A percentile compares a stretch with the other conserved stretches of the same genome.
phyloP scores from a whole-genome alignment of 2,329 filamentous ascomycete genomes.

The Penicillium expansum region DNA sequence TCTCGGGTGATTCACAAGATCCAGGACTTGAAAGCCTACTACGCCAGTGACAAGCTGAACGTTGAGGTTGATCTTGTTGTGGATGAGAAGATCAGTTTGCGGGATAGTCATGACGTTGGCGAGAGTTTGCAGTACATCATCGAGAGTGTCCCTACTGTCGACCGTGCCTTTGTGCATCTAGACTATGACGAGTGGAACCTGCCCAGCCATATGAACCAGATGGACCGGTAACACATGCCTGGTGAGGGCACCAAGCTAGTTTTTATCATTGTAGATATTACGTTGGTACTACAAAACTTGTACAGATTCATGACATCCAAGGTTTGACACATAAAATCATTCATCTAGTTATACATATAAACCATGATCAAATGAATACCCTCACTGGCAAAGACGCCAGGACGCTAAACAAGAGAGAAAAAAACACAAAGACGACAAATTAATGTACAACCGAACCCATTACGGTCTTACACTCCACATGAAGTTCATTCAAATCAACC shows the following conservation, averaged over 20 bases:
- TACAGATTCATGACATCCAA: neutral
- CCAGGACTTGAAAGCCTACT: conserved; percentile 60
- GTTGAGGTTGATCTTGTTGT: conserved; percentile 63
- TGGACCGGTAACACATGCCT: conserved; percentile 17
- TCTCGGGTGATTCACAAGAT: conserved; percentile 76
- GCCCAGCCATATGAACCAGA: conserved; percentile 42
- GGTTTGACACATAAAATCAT: conserved; percentile 22
- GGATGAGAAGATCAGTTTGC: conserved; percentile 54
- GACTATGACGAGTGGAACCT: conserved; percentile 49
- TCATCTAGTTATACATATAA: conserved; percentile 24
- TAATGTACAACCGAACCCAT: conserved; percentile 1
- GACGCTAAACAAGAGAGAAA: conserved; percentile 5
- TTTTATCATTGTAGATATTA: neutral
- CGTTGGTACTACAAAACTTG: neutral
- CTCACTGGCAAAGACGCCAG: neutral
- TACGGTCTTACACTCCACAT: neutral
- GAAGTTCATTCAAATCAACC: neutral
- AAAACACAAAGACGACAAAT: neutral
- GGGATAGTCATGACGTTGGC: conserved; percentile 59
- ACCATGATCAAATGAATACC: conserved; percentile 6
- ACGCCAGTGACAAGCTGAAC: conserved; percentile 61
- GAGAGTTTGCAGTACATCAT: conserved; percentile 61
- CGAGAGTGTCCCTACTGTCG: conserved; percentile 49
- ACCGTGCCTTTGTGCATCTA: conserved; percentile 51
- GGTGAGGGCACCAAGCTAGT: neutral